Base-by-base conservation (phyloP, 208 protist species). In the Leishmania mexicana region DNA sequence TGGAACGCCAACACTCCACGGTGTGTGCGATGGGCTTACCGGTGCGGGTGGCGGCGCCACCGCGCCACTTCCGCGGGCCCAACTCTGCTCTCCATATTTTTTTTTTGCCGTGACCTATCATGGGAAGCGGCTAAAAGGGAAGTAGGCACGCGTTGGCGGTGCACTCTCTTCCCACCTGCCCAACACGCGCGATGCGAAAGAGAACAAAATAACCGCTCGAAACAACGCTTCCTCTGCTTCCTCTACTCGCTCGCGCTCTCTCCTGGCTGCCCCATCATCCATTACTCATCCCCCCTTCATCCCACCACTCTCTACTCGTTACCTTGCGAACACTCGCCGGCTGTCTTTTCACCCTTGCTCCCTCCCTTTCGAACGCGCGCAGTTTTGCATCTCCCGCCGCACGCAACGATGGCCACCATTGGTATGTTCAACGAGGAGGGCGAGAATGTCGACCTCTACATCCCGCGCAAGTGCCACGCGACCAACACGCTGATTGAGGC, bases 381-480 rank as follows among this genome's bases (percentile, higher is more conserved):
- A 76, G 28, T 35, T 76, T 57, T n/a, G 21, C 72, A 62, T 76
- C 72, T 28, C n/a, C 72, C 17, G 72, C 35, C 35, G 3, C 21
- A 7, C 31, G 53, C 83, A 89, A 79, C 75, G 83, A 97, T 97
- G 94, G 85, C 91, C 81, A 89, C 92, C 86, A 97, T 97, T 78
- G 94, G 94, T 85, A 96, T 88, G 42, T 89, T 91, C 90, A 99
- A 99, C 92, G 95, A 96, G 79, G 94, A 97, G 83, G 95, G 94
- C 73, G 86, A 93, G 72, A 97, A 95, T 77, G 93, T 99, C 79
- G 98, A 99, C 82, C 88, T 99, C 51, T 99, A 99, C 95, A 98
- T 98, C 86, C 98, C 98, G 75, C 94, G 98, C 87, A 99, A 99
- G 93, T 99, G 98, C 96, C 97, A 98, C 83, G 96, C 98, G 87